Percentiles rank a stretch among this genome's conserved stretches.
These are phyloP conservation scores for Durio zibethinus DNA, from an alignment of 345 rosid species.

Conservation along the genomic window DNA sequence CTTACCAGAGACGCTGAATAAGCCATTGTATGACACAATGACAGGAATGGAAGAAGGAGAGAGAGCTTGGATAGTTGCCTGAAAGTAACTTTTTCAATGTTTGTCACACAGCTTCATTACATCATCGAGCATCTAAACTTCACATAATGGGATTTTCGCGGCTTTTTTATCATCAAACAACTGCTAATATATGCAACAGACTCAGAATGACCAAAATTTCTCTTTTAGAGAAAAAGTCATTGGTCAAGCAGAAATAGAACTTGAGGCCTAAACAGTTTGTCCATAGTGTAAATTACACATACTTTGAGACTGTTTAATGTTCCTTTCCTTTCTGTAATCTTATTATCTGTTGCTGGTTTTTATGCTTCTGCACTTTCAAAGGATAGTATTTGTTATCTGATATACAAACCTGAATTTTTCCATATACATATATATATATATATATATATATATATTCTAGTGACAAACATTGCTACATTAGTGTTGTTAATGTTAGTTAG, in stretches of 20 bases:
- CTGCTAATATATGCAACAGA: background rate
- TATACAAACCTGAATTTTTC: too few relatives aligned
- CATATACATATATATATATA: too few relatives aligned
- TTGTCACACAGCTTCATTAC: background rate
- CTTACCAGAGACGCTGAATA: conserved; percentile 82
- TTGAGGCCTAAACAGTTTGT: background rate
- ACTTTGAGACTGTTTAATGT: too few relatives aligned
- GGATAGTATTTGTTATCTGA: too few relatives aligned
- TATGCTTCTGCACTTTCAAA: too few relatives aligned
- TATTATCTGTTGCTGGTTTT: too few relatives aligned
- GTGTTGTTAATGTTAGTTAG: too few relatives aligned
- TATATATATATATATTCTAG: too few relatives aligned
- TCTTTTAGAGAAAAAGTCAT: background rate
- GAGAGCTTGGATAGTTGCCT: conserved; percentile 7
- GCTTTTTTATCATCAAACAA: background rate
- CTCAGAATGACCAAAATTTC: background rate
- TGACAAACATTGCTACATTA: too few relatives aligned
- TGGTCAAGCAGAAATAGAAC: background rate
- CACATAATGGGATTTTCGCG: background rate
- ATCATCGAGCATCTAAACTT: background rate
- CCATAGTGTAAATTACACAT: background rate
- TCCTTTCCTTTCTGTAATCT: background rate
- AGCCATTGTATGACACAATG: conserved; percentile 85
- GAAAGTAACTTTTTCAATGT: background rate
- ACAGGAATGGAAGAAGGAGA: conserved; percentile 68